Evolutionary conservation across 768 basidiomycete species (phyloP).

Genomic region (Panaeolus cyanescens): DNA sequence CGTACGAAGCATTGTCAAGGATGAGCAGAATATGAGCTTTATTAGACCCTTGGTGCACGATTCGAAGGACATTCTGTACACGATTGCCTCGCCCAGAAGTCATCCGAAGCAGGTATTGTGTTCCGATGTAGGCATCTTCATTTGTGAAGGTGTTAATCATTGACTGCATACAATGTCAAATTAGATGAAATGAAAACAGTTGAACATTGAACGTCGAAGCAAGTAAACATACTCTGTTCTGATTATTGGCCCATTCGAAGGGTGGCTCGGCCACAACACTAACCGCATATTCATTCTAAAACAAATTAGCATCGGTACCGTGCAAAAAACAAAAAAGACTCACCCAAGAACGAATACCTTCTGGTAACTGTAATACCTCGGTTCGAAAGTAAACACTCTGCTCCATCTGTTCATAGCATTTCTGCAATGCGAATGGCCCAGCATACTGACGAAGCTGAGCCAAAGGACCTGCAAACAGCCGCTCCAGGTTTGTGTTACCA

Average conservation of each 20-base stretch:
- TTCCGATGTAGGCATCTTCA: conserved; percentile 28
- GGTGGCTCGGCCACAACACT: conserved; percentile 10
- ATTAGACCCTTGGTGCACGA: no score
- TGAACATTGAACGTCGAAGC: no score
- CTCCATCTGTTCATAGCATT: conserved; percentile 30
- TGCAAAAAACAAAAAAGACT: no score
- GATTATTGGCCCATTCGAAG: conserved; percentile 19
- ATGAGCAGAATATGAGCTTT: no score
- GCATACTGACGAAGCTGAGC: no score
- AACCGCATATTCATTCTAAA: conserved; percentile 20
- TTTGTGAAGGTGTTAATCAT: conserved; percentile 29
- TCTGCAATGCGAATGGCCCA: conserved; percentile 32
- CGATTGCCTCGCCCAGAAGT: conserved; percentile 16
- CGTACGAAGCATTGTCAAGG: no score
- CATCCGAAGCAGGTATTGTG: conserved; percentile 26
- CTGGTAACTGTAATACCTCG: no score
- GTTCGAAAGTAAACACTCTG: no score
- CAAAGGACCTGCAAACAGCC: conserved; percentile 26
- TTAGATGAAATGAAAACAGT: conserved; percentile 8
- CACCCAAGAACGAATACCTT: conserved; percentile 29
- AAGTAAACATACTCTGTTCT: conserved; percentile 16
- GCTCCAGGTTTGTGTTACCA: conserved; percentile 22
- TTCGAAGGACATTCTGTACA: no score
- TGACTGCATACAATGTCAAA: conserved; percentile 10
- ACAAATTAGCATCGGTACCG: no score